Conservation (phyloP, 306 rosid genomes). For the Astragalus membranaceus region DNA sequence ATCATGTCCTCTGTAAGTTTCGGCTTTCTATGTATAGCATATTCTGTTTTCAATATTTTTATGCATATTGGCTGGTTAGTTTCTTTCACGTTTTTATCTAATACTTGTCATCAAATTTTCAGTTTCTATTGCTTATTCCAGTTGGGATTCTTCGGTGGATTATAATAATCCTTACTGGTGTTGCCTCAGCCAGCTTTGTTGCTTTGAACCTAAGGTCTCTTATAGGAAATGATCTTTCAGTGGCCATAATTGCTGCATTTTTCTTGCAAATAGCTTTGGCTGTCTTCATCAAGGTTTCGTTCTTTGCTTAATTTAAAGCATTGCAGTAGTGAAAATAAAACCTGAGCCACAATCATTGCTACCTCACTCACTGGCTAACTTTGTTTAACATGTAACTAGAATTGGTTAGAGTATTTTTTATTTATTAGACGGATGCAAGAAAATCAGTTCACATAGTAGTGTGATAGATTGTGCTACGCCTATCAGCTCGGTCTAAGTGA, state of each 20-base stretch:
- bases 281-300: conserved; percentile 87
- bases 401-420: neutral
- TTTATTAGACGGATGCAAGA: neutral
- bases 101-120: conserved; percentile 31
- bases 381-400: conserved; percentile 5
- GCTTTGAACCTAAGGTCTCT: conserved; percentile 59
- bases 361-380: neutral
- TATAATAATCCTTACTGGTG: conserved; percentile 54
- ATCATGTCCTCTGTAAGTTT: conserved; percentile 73
- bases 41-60: neutral
- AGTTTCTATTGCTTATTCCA: conserved; percentile 84
- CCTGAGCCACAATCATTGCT: neutral
- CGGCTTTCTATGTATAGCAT: neutral
- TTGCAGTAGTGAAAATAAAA: conserved; percentile 16
- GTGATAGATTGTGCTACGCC: neutral
- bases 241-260: conserved; percentile 64
- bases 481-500: neutral
- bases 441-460: neutral
- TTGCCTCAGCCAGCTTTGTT: conserved; percentile 79
- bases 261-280: conserved; percentile 82
- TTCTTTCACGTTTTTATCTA: conserved; percentile 9
- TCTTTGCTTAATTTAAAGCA: conserved; percentile 57
- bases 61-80: neutral
- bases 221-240: conserved; percentile 49
- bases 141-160: conserved; percentile 81